Evolutionary conservation across 257 asterid species (phyloP).

Genomic region (Penstemon davidsonii): DNA sequence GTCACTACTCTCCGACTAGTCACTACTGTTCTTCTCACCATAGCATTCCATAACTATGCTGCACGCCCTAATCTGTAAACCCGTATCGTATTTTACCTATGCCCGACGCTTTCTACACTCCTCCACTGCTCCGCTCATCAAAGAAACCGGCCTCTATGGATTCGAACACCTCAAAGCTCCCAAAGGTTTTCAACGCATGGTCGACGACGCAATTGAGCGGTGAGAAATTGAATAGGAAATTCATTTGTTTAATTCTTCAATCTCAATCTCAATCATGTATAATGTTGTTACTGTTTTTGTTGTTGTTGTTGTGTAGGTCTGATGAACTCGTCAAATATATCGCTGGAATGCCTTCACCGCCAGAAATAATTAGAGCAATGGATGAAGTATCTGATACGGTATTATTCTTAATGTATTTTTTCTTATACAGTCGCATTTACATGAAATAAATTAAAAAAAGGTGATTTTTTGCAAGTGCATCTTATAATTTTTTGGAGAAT

Average conservation of each 20-base stretch:
- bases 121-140: conserved; percentile 44
- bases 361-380: conserved; percentile 73
- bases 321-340: conserved; percentile 70
- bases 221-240: conserved; percentile 19
- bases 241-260: neutral
- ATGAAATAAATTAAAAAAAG: neutral
- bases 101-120: conserved; percentile 44
- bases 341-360: conserved; percentile 79
- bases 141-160: conserved; percentile 81
- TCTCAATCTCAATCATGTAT: neutral
- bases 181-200: conserved; percentile 89
- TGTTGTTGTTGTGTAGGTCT: conserved; percentile 53
- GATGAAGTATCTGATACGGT: conserved; percentile 94
- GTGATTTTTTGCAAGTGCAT: neutral
- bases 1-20: too few relatives aligned
- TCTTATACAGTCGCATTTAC: neutral
- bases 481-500: neutral
- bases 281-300: neutral
- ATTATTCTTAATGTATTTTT: neutral
- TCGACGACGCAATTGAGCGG: conserved; percentile 90
- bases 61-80: conserved; percentile 47
- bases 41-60: neutral
- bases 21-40: too few relatives aligned
- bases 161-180: conserved; percentile 76
- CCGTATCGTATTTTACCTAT: conserved; percentile 33